A percentile compares a stretch with the other conserved stretches of the same genome.
Conservation (phyloP, 768 basidiomycete species). For the Hericium coralloides region DNA sequence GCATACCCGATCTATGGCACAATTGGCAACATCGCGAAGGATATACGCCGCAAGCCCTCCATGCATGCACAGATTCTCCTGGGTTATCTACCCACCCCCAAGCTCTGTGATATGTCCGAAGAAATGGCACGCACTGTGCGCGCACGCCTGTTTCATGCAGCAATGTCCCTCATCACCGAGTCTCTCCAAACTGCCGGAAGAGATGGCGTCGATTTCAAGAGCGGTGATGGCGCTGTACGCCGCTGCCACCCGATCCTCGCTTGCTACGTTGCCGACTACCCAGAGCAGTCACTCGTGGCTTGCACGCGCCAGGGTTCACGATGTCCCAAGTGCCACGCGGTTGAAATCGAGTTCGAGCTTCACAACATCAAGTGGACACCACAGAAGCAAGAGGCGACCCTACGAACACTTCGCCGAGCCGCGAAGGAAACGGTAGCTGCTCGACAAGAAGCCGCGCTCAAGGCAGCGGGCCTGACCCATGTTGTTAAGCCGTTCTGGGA, state of each 20-base stretch:
- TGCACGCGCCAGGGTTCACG: conserved; percentile 14
- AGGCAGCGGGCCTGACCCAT: conserved; percentile 7
- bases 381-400: no score
- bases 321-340: conserved; percentile 13
- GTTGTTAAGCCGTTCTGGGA: conserved; percentile 31
- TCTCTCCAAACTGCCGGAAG: conserved; percentile 23
- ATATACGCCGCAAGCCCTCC: conserved; percentile 28
- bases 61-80: conserved; percentile 26
- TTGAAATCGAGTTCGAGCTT: neutral
- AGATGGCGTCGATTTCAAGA: conserved; percentile 24
- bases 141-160: conserved; percentile 27
- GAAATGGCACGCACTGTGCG: conserved; percentile 13
- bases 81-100: conserved; percentile 30
- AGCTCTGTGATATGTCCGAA: conserved; percentile 20
- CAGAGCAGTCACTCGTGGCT: conserved; percentile 34
- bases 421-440: no score
- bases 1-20: conserved; percentile 39
- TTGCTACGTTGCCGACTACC: conserved; percentile 31
- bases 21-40: conserved; percentile 33
- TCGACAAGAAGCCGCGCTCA: neutral
- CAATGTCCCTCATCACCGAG: conserved; percentile 24
- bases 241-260: conserved; percentile 32
- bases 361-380: neutral
- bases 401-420: no score
- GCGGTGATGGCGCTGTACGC: conserved; percentile 27